Evolutionary conservation across 2,329 filamentous ascomycete species (phyloP).

Genomic region (Didymella sp.): DNA sequence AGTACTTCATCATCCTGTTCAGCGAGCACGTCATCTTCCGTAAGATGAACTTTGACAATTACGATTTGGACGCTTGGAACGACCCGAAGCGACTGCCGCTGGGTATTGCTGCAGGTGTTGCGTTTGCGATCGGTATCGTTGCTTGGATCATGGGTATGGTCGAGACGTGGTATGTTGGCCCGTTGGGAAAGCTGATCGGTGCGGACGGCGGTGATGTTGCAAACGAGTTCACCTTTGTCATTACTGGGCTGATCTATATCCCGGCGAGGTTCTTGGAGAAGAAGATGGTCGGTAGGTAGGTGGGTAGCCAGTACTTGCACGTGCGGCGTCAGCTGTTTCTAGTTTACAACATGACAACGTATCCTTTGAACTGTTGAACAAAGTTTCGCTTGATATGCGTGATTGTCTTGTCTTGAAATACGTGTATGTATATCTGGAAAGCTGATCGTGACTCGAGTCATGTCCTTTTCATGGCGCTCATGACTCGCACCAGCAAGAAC

Average conservation of each 20-base stretch:
- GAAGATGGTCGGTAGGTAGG: slow-evolving; percentile 32
- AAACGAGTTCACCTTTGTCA: slow-evolving; percentile 36
- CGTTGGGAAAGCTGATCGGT: slow-evolving; percentile 38
- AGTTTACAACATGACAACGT: neutral
- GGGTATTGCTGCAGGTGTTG: slow-evolving; percentile 51
- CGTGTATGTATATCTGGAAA: neutral
- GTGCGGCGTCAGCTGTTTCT: neutral
- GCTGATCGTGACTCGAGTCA: neutral
- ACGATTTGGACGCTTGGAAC: slow-evolving; percentile 57
- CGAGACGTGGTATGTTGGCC: slow-evolving; percentile 63
- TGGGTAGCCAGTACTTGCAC: neutral
- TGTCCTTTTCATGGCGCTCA: neutral
- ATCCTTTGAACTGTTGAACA: neutral
- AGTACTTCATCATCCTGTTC: slow-evolving; percentile 56
- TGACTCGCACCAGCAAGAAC: slow-evolving; percentile 1
- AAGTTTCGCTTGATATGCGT: neutral
- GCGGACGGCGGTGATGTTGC: slow-evolving; percentile 38
- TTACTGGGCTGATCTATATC: slow-evolving; percentile 41
- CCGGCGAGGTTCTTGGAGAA: slow-evolving; percentile 38
- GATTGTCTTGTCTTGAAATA: neutral
- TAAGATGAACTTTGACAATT: slow-evolving; percentile 58
- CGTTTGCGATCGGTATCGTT: slow-evolving; percentile 50
- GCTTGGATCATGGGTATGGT: slow-evolving; percentile 65
- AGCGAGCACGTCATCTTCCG: slow-evolving; percentile 57
- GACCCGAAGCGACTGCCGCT: slow-evolving; percentile 52